Evolutionary conservation across 2,329 filamentous ascomycete genomes (phyloP), one percentile per base, ranked within the genome.

Genomic region (Ramularia endophylla): DNA sequence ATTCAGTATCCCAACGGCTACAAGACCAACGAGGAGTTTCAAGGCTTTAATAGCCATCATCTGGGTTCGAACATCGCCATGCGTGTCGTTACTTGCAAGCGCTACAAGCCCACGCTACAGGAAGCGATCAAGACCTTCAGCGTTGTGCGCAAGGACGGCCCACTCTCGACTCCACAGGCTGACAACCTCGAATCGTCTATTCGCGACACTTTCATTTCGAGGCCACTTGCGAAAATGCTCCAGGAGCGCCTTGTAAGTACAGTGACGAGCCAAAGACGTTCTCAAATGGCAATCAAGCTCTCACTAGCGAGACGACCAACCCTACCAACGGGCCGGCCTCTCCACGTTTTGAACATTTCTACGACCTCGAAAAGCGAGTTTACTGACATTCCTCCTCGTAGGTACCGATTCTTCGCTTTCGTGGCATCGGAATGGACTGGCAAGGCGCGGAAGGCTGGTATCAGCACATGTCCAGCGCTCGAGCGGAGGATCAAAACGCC

Each of bases 51-150:
- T 41, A 56, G 59, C 28, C 15, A 48, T 11, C 50, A 52, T 35
- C 59, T 55, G 43, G 61, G 55, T 32, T 62, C 65, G 13, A 50
- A 62, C 57, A 50, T 78, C n/a, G 66, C 72, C 3, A 82, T 89
- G 58, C 75, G 80, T 5, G 71, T 92, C 17, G 85, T 85, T 1
- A 77, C 85, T 40, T 83, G 83, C 54, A 66, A 73, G n/a, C 71
- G 65, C 3, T 86, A 89, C 61, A 92, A 89, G 53, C 86, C 87
- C 1, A 77, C 75, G 0, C 38, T 73, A 1, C 51, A 65, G 2
- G 73, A 80, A 35, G 77, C 77, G 1, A 64, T 71, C 25, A 57
- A 65, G 5, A 71, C 72, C 0, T 83, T 85, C 51, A 66, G 62
- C 0, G 55, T 61, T 1, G 61, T 54, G 11, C 64, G 57, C 28